Percentiles rank a stretch among this genome's conserved stretches.
Evolutionary conservation across 2,329 filamentous ascomycete genomes (phyloP).

Genomic region (Fusarium incarnatum): DNA sequence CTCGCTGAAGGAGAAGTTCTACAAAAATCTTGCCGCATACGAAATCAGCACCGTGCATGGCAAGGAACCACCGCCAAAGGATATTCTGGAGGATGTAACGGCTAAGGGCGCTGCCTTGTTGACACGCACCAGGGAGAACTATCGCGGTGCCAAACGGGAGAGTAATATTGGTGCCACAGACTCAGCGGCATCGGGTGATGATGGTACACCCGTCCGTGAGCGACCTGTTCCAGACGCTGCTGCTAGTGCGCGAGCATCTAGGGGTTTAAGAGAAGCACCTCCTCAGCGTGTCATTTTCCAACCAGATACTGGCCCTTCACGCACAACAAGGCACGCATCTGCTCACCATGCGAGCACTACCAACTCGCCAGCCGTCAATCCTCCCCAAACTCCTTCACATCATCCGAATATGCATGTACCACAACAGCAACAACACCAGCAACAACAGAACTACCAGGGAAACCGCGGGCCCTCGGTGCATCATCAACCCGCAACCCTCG

Average conservation of each 20-base stretch:
- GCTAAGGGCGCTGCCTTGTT: constrained; percentile 86
- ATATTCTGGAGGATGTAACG: constrained; percentile 88
- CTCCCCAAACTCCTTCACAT: constrained; percentile 49
- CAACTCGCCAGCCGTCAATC: constrained; percentile 46
- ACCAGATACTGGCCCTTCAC: constrained; percentile 75
- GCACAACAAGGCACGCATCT: constrained; percentile 70
- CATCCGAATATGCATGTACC: constrained; percentile 50
- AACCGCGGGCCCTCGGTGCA: constrained; percentile 58
- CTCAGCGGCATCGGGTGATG: constrained; percentile 69
- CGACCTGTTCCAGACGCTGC: constrained; percentile 63
- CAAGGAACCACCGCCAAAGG: constrained; percentile 85
- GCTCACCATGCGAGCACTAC: constrained; percentile 55
- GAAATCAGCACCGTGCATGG: constrained; percentile 84
- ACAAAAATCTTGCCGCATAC: constrained; percentile 88
- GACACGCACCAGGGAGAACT: constrained; percentile 83
- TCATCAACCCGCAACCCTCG: constrained; percentile 66
- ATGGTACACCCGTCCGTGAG: constrained; percentile 68
- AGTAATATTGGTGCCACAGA: constrained; percentile 65
- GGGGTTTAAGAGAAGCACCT: constrained; percentile 82
- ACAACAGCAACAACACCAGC: constrained; percentile 43
- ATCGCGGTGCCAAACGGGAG: constrained; percentile 61
- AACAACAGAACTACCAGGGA: constrained; percentile 46
- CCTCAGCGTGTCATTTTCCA: constrained; percentile 87
- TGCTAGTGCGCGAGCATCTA: constrained; percentile 68
- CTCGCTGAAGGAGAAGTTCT: constrained; percentile 87